These are phyloP conservation scores for Bruguiera parviflora DNA, from an alignment of 345 rosid species.

Conservation along the genomic window DNA sequence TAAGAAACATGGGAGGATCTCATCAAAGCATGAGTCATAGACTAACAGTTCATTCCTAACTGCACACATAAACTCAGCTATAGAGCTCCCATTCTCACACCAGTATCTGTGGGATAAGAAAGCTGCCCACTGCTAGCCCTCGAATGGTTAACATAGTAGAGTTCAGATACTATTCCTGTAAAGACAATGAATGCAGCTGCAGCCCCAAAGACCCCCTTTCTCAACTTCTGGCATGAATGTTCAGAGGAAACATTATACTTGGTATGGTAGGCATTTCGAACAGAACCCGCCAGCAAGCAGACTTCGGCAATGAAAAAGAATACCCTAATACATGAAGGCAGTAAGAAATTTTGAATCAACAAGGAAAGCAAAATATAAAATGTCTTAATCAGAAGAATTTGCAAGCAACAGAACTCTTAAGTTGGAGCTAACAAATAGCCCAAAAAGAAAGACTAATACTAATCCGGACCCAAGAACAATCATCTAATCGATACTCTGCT, in stretches of 20 bases:
- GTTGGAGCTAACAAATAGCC: not conserved
- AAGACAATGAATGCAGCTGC: slow-evolving; percentile 79
- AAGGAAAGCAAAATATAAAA: too few species aligned
- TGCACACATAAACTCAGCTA: slow-evolving; percentile 21
- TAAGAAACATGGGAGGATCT: too few species aligned
- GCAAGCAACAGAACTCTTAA: not conserved
- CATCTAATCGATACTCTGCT: not conserved
- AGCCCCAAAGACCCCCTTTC: slow-evolving; percentile 87
- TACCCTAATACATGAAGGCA: slow-evolving; percentile 46
- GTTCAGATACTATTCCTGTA: slow-evolving; percentile 72
- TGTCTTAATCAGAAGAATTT: not conserved
- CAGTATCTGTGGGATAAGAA: slow-evolving; percentile 45
- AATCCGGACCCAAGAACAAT: not conserved
- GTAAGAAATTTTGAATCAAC: not conserved
- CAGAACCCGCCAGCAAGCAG: slow-evolving; percentile 85
- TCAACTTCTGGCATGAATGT: slow-evolving; percentile 46
- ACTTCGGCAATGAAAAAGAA: slow-evolving; percentile 80
- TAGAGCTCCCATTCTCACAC: slow-evolving; percentile 71
- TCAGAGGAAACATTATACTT: slow-evolving; percentile 39
- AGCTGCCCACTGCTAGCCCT: slow-evolving; percentile 40
- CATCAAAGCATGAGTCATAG: not conserved
- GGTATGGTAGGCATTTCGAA: slow-evolving; percentile 82
- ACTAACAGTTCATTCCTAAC: not conserved
- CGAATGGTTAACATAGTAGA: slow-evolving; percentile 69
- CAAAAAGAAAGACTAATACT: not conserved